Evolutionary conservation across 2,329 filamentous ascomycete genomes (phyloP).

Genomic region (Nakataea oryzae): DNA sequence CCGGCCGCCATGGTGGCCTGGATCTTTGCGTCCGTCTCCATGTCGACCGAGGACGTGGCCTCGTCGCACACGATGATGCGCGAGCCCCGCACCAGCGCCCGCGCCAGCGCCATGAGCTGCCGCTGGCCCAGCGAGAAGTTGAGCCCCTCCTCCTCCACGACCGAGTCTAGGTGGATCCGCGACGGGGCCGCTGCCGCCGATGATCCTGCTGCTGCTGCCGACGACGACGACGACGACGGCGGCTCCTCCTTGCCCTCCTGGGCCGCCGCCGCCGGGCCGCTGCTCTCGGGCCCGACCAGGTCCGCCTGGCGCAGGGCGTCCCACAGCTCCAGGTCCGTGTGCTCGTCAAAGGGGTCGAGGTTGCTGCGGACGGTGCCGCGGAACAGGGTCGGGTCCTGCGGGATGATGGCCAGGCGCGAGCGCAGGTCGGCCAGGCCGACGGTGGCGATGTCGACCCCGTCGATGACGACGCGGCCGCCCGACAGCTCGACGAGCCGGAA

Average conservation of each 20-base stretch:
- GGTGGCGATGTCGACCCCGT: constrained; percentile 59
- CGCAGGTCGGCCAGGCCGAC: constrained; percentile 67
- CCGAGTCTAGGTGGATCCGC: constrained; percentile 71
- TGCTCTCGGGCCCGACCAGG: constrained; percentile 41
- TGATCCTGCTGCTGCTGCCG: constrained; percentile 13
- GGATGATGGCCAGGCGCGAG: constrained; percentile 70
- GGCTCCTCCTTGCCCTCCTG: neutral
- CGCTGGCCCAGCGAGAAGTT: constrained; percentile 95
- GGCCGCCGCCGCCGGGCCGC: neutral
- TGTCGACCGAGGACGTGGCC: constrained; percentile 85
- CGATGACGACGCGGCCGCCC: constrained; percentile 51
- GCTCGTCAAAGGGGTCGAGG: constrained; percentile 70
- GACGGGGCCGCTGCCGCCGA: constrained; percentile 14
- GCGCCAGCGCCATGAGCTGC: constrained; percentile 87
- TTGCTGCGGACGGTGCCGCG: constrained; percentile 70
- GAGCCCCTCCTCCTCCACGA: constrained; percentile 87
- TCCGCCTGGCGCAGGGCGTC: constrained; percentile 67
- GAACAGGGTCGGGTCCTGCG: constrained; percentile 78
- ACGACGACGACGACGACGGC: too few species aligned
- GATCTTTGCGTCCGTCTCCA: constrained; percentile 95
- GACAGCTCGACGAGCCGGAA: constrained; percentile 66
- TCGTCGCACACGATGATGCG: constrained; percentile 97
- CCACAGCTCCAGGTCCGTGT: constrained; percentile 70
- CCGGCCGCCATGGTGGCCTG: constrained; percentile 77
- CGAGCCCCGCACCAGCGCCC: constrained; percentile 76